A percentile compares a stretch with the other conserved stretches of the same genome.
phyloP scores from a whole-genome alignment of 2,329 filamentous ascomycete genomes.

The Calonectria multiphialidica region DNA sequence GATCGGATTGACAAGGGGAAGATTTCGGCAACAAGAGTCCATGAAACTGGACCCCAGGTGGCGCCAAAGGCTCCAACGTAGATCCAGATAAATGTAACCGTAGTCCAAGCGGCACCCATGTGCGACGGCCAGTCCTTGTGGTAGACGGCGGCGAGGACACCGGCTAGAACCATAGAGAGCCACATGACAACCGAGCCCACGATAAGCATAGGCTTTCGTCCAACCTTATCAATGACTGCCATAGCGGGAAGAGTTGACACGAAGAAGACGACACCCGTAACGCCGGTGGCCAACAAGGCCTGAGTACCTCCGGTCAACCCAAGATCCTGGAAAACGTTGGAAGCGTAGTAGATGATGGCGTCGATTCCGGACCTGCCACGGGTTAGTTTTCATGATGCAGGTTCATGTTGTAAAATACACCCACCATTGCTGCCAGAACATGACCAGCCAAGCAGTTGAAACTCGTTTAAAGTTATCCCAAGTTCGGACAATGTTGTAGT shows the following conservation, averaged over 20 bases:
- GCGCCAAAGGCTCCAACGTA: slow-evolving; percentile 64
- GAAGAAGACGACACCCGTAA: slow-evolving; percentile 79
- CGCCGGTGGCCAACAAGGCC: slow-evolving; percentile 75
- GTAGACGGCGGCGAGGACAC: slow-evolving; percentile 55
- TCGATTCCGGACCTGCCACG: slow-evolving; percentile 31
- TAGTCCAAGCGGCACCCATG: slow-evolving; percentile 52
- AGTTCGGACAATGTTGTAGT: slow-evolving; percentile 48
- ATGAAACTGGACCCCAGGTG: slow-evolving; percentile 60
- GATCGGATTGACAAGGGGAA: slow-evolving; percentile 58
- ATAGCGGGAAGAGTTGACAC: slow-evolving; percentile 48
- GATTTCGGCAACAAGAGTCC: slow-evolving; percentile 62
- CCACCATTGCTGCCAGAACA: slow-evolving; percentile 67
- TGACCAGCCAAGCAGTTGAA: slow-evolving; percentile 71
- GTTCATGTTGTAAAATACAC: too few species aligned
- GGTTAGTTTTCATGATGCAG: not conserved
- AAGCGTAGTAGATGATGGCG: slow-evolving; percentile 59
- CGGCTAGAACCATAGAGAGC: slow-evolving; percentile 52
- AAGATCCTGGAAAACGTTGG: slow-evolving; percentile 73
- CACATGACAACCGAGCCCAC: slow-evolving; percentile 54
- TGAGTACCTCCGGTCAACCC: slow-evolving; percentile 71
- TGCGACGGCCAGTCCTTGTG: slow-evolving; percentile 52
- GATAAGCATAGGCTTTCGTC: slow-evolving; percentile 54
- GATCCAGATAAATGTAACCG: slow-evolving; percentile 53
- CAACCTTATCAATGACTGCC: slow-evolving; percentile 55
- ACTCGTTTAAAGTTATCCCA: slow-evolving; percentile 72